A percentile compares a stretch with the other conserved stretches of the same genome.
Evolutionary conservation across 352 stramenopile species (phyloP).

Genomic region (Blastocystis sp.): DNA sequence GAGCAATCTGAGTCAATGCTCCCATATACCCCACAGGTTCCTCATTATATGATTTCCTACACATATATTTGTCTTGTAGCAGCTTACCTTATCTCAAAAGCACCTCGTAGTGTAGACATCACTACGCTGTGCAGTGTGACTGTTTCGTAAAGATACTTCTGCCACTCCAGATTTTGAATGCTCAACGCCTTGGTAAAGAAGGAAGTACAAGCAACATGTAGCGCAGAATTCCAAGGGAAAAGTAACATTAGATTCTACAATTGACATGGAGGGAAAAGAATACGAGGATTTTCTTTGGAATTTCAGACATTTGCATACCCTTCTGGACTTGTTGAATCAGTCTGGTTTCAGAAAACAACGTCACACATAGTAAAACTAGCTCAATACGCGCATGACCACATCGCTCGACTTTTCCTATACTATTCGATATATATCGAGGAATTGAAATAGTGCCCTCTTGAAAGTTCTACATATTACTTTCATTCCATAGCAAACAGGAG

Average conservation of each 20-base stretch:
- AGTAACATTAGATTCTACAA: not conserved
- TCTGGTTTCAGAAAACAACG: not conserved
- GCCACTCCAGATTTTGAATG: not conserved
- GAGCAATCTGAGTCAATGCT: not conserved
- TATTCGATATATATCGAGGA: not conserved
- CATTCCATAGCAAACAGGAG: not conserved
- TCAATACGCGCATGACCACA: not conserved
- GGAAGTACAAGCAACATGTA: not conserved
- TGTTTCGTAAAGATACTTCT: not conserved
- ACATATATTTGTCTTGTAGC: not conserved
- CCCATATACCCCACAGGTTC: not conserved
- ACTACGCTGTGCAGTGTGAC: not conserved
- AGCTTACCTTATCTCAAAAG: not conserved
- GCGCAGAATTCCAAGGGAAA: not conserved
- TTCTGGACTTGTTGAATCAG: not conserved
- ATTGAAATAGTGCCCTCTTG: not conserved
- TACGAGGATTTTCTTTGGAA: not conserved
- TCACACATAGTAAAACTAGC: not conserved
- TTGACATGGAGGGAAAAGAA: not conserved
- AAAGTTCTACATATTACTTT: not conserved
- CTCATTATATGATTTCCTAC: not conserved
- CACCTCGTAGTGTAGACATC: not conserved
- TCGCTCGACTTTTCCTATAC: not conserved
- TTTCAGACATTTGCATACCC: not conserved
- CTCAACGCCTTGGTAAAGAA: not conserved